These are phyloP conservation scores for Lactarius psammicola DNA, from an alignment of 768 basidiomycete genomes.

Conservation along the genomic window DNA sequence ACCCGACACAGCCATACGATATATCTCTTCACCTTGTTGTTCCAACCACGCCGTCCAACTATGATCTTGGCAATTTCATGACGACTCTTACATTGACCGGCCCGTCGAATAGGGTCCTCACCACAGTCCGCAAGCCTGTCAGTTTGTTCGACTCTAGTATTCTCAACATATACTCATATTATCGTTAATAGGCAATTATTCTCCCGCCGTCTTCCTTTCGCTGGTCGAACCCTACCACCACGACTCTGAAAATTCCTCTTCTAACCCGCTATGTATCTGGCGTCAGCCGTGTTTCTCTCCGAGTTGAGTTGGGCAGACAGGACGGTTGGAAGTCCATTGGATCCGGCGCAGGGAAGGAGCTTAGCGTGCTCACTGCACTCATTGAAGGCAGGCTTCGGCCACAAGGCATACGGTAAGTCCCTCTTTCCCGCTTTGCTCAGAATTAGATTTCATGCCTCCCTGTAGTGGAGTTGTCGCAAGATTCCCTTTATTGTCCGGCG, in stretches of 20 bases:
- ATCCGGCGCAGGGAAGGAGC: constrained; percentile 66
- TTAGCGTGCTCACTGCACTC: constrained; percentile 62
- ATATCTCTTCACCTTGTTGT: constrained; percentile 64
- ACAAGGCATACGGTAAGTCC: constrained; percentile 63
- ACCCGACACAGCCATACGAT: constrained; percentile 68
- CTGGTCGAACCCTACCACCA: constrained; percentile 41
- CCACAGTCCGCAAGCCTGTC: constrained; percentile 60
- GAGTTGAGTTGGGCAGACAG: constrained; percentile 67
- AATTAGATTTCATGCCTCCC: constrained; percentile 12
- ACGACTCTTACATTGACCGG: constrained; percentile 58
- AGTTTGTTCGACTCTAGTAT: constrained; percentile 40
- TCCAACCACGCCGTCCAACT: constrained; percentile 65
- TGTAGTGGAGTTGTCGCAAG: constrained; percentile 65
- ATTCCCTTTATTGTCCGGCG: constrained; percentile 58
- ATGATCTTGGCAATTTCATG: constrained; percentile 86
- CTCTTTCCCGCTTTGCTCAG: neutral
- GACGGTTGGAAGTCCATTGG: constrained; percentile 75
- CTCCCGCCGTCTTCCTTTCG: constrained; percentile 44
- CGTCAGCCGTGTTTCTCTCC: constrained; percentile 51
- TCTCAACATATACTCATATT: neutral
- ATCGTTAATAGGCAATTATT: constrained; percentile 52
- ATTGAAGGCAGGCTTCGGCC: constrained; percentile 62
- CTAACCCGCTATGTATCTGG: constrained; percentile 53
- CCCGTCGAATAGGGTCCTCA: constrained; percentile 60
- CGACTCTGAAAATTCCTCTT: constrained; percentile 55